phyloP scores from a whole-genome alignment of 2,329 filamentous ascomycete species.

The Aspergillus neoniger region DNA sequence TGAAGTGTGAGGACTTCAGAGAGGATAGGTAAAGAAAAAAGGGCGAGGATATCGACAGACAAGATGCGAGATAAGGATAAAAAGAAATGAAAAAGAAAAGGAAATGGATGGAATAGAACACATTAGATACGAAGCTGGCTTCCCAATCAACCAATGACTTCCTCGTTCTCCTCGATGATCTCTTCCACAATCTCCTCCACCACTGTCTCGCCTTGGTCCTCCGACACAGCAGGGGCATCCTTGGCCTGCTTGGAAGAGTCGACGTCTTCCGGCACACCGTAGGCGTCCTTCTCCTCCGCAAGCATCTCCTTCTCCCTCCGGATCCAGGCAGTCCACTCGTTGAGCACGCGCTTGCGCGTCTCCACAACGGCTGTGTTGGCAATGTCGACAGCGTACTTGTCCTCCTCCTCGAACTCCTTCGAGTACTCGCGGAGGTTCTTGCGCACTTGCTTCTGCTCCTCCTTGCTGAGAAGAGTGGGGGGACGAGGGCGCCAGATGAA shows the following conservation, averaged over 20 bases:
- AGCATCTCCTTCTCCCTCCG: slow-evolving; percentile 71
- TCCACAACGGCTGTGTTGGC: slow-evolving; percentile 94
- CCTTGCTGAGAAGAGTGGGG: slow-evolving; percentile 85
- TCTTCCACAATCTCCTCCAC: slow-evolving; percentile 90
- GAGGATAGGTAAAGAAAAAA: slow-evolving; percentile 23
- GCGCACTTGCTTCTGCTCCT: slow-evolving; percentile 96
- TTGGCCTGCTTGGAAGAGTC: slow-evolving; percentile 58
- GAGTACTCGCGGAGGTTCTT: slow-evolving; percentile 98
- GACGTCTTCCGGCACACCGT: slow-evolving; percentile 67
- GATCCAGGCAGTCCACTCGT: slow-evolving; percentile 88
- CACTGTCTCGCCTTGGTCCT: slow-evolving; percentile 70
- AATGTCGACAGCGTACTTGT: slow-evolving; percentile 87
- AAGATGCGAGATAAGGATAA: slow-evolving; percentile 26
- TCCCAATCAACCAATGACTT: slow-evolving; percentile 57
- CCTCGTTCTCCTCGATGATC: slow-evolving; percentile 79
- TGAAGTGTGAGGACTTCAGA: slow-evolving; percentile 17
- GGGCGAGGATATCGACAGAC: slow-evolving; percentile 32
- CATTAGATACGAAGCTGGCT: slow-evolving; percentile 35
- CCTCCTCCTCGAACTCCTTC: slow-evolving; percentile 91
- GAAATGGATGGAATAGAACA: slow-evolving; percentile 28
- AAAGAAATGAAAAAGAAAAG: slow-evolving; percentile 30
- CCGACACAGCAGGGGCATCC: slow-evolving; percentile 56
- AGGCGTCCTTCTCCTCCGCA: slow-evolving; percentile 67
- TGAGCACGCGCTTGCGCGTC: slow-evolving; percentile 74
- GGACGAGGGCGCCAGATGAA: slow-evolving; percentile 92